Conservation (phyloP, 2,329 filamentous ascomycete species). For the Pseudonectria buxi region DNA sequence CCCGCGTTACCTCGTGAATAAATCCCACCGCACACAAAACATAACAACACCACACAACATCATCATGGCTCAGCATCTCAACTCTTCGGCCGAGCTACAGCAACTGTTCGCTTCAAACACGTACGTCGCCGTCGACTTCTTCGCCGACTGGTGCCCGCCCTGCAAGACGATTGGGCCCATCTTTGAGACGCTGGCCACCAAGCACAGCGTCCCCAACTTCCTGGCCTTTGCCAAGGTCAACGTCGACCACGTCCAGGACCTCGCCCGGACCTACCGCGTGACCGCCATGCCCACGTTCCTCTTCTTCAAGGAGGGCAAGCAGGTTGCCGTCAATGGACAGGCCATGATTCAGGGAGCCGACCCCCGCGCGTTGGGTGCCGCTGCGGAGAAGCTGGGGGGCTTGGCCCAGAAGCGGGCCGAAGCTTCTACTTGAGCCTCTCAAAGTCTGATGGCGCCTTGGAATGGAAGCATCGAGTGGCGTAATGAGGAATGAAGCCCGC, state of each 20-base stretch:
- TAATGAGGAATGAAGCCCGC: no score
- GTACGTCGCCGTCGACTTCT: slow-evolving; percentile 43
- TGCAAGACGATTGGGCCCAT: slow-evolving; percentile 43
- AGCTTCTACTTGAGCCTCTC: background rate
- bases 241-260: slow-evolving; percentile 72
- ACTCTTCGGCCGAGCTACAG: slow-evolving; percentile 27
- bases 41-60: background rate
- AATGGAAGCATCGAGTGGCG: no score
- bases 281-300: slow-evolving; percentile 92
- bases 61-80: slow-evolving; percentile 25
- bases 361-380: slow-evolving; percentile 22
- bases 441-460: no score
- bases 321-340: slow-evolving; percentile 24
- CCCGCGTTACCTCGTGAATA: background rate
- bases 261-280: slow-evolving; percentile 69
- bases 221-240: slow-evolving; percentile 84
- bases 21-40: background rate
- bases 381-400: slow-evolving; percentile 31
- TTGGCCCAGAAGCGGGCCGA: slow-evolving; percentile 28
- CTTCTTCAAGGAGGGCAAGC: slow-evolving; percentile 63
- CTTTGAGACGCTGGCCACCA: slow-evolving; percentile 28
- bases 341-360: slow-evolving; percentile 30
- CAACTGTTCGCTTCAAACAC: slow-evolving; percentile 32
- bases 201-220: slow-evolving; percentile 35
- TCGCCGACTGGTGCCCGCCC: slow-evolving; percentile 44